Evolutionary conservation across 2,329 filamentous ascomycete species (phyloP), one percentile per base, ranked within the genome.

Genomic region (Periconia digitata): DNA sequence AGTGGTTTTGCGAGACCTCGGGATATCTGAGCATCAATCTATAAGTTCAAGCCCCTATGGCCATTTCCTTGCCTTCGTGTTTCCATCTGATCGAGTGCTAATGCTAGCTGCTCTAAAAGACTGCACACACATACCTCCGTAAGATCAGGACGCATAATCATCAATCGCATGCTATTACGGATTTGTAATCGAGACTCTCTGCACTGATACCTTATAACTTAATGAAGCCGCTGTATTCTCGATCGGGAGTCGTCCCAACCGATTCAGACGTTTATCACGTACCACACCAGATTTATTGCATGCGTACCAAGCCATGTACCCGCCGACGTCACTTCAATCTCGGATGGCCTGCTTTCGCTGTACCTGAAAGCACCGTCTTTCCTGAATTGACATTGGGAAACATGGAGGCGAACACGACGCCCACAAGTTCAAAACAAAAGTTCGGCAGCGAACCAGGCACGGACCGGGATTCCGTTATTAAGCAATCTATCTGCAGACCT

Each of bases 401-500:
- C 27, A 32, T 13, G 27, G 12, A 32, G 27, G 27, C 27, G 27
- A 32, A 32, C 27, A 32, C 27, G 27, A 32, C n/a, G n/a, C 27
- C 27, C 27, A 32, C 27, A 15, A 32, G 27, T 32, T 32, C 27
- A 13, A 32, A 32, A 32, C 27, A 32, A 32, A n/a, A 13, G 27
- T 32, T 32, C 27, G 27, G 27, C 27, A 12, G 10, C 3, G 8
- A 32, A 10, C 10, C 5, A 54, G 21, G 16, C 32, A 47, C 47
- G 45, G 47, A 41, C 55, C 51, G 44, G 53, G 47, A 36, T 56
- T 16, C 49, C 49, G 53, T 56, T 51, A 58, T 53, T 53, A 48
- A 43, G 47, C 54, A 57, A 60, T 60, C 40, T 60, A 60, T 53
- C 43, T 51, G 45, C 21, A 43, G 51, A 36, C 32, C 46, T 42